A percentile compares a stretch with the other conserved stretches of the same genome.
These are phyloP conservation scores for Psilocybe subaeruginosa DNA, from an alignment of 768 basidiomycete genomes.

Conservation along the genomic window DNA sequence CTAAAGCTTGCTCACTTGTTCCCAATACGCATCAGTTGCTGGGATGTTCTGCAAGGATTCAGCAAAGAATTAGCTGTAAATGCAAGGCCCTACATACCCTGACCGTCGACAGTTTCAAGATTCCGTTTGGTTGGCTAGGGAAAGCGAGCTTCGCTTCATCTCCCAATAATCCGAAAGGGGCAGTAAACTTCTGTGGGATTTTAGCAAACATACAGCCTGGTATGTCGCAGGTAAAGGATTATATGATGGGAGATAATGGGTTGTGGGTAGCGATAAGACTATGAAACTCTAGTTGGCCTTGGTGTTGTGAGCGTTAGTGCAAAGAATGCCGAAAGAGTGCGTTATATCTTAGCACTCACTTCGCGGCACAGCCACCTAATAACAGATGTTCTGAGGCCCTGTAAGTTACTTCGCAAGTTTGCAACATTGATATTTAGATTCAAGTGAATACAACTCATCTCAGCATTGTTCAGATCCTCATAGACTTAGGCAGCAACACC, in stretches of 20 bases:
- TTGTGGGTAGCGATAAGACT: background rate
- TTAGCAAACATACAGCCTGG: constrained; percentile 57
- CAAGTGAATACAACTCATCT: background rate
- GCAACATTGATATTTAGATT: no score
- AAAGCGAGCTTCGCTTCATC: constrained; percentile 93
- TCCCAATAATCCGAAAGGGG: constrained; percentile 77
- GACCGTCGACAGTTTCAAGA: constrained; percentile 71
- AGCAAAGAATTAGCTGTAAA: constrained; percentile 1
- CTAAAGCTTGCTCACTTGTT: constrained; percentile 61
- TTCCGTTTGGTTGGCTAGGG: constrained; percentile 78
- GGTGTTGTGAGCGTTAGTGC: background rate
- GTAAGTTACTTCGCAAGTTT: no score
- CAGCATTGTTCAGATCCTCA: no score
- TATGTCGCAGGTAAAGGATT: background rate
- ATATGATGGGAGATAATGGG: background rate
- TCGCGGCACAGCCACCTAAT: background rate
- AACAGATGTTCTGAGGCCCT: background rate
- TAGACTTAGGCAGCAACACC: no score
- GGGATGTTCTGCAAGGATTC: constrained; percentile 62
- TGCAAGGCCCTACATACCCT: constrained; percentile 55
- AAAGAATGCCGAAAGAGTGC: background rate
- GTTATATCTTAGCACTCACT: no score
- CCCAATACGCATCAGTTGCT: constrained; percentile 83
- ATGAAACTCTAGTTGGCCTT: background rate
- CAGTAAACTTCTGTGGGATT: constrained; percentile 71